Evolutionary conservation across 345 rosid species (phyloP).

Genomic region (Pelargonium nanum): DNA sequence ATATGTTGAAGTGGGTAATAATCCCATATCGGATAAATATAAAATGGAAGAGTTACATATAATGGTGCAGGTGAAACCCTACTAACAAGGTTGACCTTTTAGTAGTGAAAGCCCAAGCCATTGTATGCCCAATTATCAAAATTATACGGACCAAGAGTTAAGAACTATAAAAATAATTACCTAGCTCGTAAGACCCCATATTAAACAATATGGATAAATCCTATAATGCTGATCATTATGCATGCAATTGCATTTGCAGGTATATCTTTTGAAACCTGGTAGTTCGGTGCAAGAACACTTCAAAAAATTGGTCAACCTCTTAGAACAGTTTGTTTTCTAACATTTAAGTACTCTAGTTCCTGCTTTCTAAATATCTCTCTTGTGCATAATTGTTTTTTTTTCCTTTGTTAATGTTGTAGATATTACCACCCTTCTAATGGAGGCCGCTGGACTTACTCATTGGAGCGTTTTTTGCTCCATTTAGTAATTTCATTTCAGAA

Average conservation of each 20-base stretch:
- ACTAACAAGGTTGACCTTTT: too few relatives aligned
- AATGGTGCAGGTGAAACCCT: too few relatives aligned
- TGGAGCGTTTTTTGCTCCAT: conserved; percentile 75
- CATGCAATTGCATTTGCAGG: conserved; percentile 39
- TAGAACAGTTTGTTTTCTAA: conserved; percentile 81
- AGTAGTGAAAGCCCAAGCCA: too few relatives aligned
- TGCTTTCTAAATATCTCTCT: neutral
- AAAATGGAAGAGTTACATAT: too few relatives aligned
- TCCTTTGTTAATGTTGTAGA: conserved; percentile 27
- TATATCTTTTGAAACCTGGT: conserved; percentile 71
- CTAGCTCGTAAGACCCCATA: too few relatives aligned
- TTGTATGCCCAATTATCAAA: too few relatives aligned
- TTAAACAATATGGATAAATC: conserved; percentile 11
- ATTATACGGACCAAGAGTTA: too few relatives aligned
- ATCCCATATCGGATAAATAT: too few relatives aligned
- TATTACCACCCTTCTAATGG: conserved; percentile 98
- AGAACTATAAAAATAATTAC: too few relatives aligned
- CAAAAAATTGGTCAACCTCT: conserved; percentile 87
- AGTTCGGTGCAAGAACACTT: conserved; percentile 63
- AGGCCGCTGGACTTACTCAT: conserved; percentile 96
- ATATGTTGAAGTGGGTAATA: too few relatives aligned
- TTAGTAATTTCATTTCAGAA: conserved; percentile 80
- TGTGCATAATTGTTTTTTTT: neutral
- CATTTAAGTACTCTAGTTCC: conserved; percentile 11
- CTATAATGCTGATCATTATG: conserved; percentile 11